A percentile compares a stretch with the other conserved stretches of the same genome.
phyloP scores from a whole-genome alignment of 345 rosid species.

The Conringia planisiliqua region DNA sequence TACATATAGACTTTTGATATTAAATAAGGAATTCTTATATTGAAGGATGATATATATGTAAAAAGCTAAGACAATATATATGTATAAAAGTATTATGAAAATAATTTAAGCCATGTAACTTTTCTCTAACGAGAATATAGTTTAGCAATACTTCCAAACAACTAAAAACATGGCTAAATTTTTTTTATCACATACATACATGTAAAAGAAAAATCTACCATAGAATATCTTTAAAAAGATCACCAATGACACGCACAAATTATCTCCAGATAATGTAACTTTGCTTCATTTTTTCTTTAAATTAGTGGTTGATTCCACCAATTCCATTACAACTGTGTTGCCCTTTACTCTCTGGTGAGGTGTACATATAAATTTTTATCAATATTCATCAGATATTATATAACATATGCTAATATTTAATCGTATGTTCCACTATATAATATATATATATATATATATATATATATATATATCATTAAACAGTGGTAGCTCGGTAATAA shows the following conservation, averaged over 20 bases:
- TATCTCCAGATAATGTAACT: background rate
- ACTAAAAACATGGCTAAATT: background rate
- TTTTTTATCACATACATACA: background rate
- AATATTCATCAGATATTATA: background rate
- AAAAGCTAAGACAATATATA: no score
- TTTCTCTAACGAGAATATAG: background rate
- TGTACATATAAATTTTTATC: background rate
- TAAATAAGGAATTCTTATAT: background rate
- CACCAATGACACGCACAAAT: background rate
- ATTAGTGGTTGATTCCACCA: background rate
- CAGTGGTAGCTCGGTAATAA: no score
- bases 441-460: no score
- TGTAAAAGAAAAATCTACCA: background rate
- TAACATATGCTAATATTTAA: background rate
- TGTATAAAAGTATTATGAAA: no score
- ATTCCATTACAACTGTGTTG: background rate
- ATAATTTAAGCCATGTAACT: background rate
- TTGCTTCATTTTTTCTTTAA: background rate
- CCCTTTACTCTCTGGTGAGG: background rate
- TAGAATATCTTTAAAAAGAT: background rate
- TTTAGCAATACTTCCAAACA: background rate
- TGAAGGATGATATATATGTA: background rate
- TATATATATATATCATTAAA: no score
- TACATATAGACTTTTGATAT: background rate
- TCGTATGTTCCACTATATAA: slow-evolving; percentile 7